phyloP scores from a whole-genome alignment of 768 basidiomycete genomes.

The Pisolithus albus region DNA sequence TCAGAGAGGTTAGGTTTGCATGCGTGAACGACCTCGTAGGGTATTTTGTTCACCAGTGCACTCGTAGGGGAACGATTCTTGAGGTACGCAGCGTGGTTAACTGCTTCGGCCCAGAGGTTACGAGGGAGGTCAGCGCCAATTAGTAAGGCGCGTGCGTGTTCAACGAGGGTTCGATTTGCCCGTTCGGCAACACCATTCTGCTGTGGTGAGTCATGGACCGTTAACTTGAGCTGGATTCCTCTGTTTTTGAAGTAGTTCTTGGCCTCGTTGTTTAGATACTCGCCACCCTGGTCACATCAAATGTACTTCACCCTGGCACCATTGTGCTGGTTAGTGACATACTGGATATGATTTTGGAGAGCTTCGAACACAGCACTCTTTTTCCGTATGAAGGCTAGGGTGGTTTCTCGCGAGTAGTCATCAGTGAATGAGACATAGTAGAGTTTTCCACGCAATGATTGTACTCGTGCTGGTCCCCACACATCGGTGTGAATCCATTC shows the following conservation, averaged over 20 bases:
- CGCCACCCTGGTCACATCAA: slow-evolving; percentile 19
- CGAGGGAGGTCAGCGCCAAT: slow-evolving; percentile 11
- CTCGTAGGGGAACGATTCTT: too few relatives aligned
- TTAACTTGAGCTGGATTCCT: slow-evolving; percentile 18
- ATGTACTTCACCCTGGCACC: slow-evolving; percentile 13
- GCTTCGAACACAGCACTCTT: slow-evolving; percentile 21
- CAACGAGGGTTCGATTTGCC: slow-evolving; percentile 18
- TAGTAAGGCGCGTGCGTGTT: slow-evolving; percentile 15
- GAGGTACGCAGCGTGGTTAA: too few relatives aligned
- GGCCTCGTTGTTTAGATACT: slow-evolving; percentile 18
- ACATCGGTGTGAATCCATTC: slow-evolving; percentile 23
- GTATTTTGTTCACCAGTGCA: too few relatives aligned
- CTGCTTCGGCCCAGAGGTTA: slow-evolving; percentile 22
- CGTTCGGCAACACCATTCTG: slow-evolving; percentile 25
- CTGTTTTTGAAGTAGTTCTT: slow-evolving; percentile 7
- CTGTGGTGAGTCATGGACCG: slow-evolving; percentile 18
- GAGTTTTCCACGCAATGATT: slow-evolving; percentile 15
- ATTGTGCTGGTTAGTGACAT: slow-evolving; percentile 19
- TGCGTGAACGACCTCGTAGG: too few relatives aligned
- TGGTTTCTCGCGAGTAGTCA: slow-evolving; percentile 23
- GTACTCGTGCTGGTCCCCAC: slow-evolving; percentile 24
- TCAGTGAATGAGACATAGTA: slow-evolving; percentile 35
- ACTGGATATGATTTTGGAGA: slow-evolving; percentile 20
- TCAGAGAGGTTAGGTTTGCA: too few relatives aligned
- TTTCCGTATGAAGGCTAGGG: slow-evolving; percentile 16